Percentiles rank a stretch among this genome's conserved stretches.
Evolutionary conservation across 2,329 filamentous ascomycete species (phyloP).

Genomic region (Fusarium sp.): DNA sequence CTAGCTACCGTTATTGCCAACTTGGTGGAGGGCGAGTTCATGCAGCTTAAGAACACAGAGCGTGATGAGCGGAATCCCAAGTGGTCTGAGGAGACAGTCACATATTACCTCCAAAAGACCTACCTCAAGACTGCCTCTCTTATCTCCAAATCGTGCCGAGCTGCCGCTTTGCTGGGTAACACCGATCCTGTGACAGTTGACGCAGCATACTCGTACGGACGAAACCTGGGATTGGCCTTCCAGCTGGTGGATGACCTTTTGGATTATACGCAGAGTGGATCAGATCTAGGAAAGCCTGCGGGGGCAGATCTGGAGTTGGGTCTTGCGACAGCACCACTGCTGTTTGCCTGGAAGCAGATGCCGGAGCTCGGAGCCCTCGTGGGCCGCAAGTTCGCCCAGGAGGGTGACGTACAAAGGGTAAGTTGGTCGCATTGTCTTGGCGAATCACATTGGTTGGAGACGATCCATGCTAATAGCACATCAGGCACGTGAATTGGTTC

Average conservation of each 20-base stretch:
- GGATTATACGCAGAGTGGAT: conserved; percentile 89
- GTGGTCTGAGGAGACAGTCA: conserved; percentile 89
- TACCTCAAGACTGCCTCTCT: conserved; percentile 96
- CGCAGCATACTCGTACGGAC: conserved; percentile 90
- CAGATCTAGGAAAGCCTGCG: conserved; percentile 92
- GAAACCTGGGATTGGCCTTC: conserved; percentile 93
- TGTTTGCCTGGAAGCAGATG: conserved; percentile 95
- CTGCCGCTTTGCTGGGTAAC: conserved; percentile 86
- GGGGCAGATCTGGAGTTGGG: conserved; percentile 94
- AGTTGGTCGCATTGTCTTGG: conserved; percentile 49
- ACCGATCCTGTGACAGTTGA: conserved; percentile 84
- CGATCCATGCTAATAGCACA: conserved; percentile 37
- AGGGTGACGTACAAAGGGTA: conserved; percentile 88
- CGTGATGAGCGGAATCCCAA: conserved; percentile 84
- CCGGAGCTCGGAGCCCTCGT: conserved; percentile 87
- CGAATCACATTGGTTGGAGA: conserved; percentile 37
- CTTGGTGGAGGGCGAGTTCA: conserved; percentile 97
- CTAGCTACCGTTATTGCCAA: conserved; percentile 97
- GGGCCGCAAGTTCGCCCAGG: conserved; percentile 85
- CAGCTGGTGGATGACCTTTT: conserved; percentile 98
- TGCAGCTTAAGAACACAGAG: conserved; percentile 98
- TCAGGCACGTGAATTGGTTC: conserved; percentile 88
- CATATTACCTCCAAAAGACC: conserved; percentile 97
- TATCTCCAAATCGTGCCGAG: conserved; percentile 95
- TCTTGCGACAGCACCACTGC: conserved; percentile 88